Conservation (phyloP, 495 filamentous ascomycete species). For the Aspergillus coremiiformis region DNA sequence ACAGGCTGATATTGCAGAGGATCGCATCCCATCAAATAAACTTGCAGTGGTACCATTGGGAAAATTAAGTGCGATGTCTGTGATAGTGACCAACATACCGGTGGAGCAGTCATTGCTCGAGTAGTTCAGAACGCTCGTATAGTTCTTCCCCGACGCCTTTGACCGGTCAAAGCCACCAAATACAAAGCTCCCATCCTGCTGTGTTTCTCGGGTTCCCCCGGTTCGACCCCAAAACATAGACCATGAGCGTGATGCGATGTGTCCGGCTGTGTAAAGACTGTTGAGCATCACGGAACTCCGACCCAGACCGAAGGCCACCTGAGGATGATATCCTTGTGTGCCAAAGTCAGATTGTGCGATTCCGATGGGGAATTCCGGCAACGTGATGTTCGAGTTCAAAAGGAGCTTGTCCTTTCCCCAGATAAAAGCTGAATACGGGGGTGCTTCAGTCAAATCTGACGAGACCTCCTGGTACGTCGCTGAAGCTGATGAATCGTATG, state of each 20-base stretch:
- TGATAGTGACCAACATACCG: conserved; percentile 1
- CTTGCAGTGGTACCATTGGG: conserved; percentile 1
- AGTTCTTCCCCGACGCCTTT: not conserved
- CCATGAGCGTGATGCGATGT: not conserved
- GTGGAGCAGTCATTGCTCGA: not conserved
- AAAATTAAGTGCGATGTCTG: not conserved
- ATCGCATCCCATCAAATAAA: not conserved
- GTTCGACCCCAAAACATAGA: conserved; percentile 1
- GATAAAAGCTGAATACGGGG: not conserved
- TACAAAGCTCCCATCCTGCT: conserved; percentile 1
- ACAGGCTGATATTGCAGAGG: not conserved
- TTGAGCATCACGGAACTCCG: not conserved
- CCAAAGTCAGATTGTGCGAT: not conserved
- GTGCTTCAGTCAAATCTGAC: too few species aligned
- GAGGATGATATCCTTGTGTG: conserved; percentile 2
- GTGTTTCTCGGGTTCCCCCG: not conserved
- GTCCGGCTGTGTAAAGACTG: not conserved
- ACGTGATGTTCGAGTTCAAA: not conserved
- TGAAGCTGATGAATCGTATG: not conserved
- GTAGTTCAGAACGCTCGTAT: not conserved
- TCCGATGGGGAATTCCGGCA: not conserved
- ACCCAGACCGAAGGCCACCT: not conserved
- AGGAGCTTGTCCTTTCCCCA: not conserved
- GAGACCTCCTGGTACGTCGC: not conserved
- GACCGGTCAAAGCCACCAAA: not conserved